phyloP scores from a whole-genome alignment of 139 green algal species.

The Ettlia oleoabundans region DNA sequence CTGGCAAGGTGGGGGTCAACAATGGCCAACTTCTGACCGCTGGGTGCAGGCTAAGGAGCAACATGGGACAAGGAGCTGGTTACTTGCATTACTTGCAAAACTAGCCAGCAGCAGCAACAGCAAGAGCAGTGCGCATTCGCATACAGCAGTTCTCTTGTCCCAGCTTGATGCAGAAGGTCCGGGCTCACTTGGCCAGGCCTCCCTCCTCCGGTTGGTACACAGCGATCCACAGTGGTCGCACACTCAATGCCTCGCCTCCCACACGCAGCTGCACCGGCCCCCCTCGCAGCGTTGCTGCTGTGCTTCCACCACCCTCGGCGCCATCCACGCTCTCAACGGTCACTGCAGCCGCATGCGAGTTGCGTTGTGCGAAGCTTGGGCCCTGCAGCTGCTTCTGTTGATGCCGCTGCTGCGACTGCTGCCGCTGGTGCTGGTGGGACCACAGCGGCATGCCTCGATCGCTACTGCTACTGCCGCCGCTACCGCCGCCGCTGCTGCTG shows the following conservation, averaged over 20 bases:
- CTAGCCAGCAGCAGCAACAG: too few species aligned
- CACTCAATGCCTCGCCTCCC: slow-evolving; percentile 18
- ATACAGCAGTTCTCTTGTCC: too few species aligned
- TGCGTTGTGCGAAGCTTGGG: too few species aligned
- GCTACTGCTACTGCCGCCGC: background rate
- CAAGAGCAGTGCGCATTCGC: too few species aligned
- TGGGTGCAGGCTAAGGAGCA: background rate
- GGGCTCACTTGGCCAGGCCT: slow-evolving; percentile 39
- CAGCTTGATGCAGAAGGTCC: too few species aligned
- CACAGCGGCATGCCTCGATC: background rate
- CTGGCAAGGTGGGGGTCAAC: background rate
- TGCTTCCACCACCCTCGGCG: background rate
- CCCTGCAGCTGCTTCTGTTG: background rate
- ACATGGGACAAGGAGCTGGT: background rate
- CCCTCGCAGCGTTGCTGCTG: background rate
- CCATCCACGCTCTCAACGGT: too few species aligned
- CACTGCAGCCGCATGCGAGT: too few species aligned
- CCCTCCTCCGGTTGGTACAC: slow-evolving; percentile 39
- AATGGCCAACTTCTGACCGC: background rate
- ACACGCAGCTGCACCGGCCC: slow-evolving; percentile 31
- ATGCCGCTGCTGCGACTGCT: slow-evolving; percentile 22
- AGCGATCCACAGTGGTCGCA: slow-evolving; percentile 58
- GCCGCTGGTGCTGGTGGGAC: background rate
- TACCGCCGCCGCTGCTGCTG: background rate
- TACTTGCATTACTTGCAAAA: too few species aligned